Conservation (phyloP, 2,329 filamentous ascomycete species). For the Botrytis hyacinthi region DNA sequence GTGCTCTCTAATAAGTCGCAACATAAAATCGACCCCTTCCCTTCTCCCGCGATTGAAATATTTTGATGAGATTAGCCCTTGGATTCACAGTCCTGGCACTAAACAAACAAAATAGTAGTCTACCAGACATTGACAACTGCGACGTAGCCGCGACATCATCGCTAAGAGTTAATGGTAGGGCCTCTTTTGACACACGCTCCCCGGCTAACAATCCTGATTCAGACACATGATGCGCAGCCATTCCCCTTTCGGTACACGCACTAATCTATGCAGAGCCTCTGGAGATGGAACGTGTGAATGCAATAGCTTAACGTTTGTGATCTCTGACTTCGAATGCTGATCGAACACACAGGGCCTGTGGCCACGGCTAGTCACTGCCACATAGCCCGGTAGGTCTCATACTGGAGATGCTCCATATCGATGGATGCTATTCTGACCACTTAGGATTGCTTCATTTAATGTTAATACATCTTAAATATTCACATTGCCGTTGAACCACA, state of each 20-base stretch:
- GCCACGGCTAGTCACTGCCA: too few species aligned
- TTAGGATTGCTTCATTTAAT: neutral
- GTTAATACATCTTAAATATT: neutral
- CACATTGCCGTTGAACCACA: neutral
- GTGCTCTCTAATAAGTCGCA: neutral
- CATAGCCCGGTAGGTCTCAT: neutral
- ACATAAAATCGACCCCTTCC: neutral
- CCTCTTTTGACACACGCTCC: neutral
- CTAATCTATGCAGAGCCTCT: neutral
- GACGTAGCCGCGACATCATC: neutral
- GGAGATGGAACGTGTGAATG: neutral
- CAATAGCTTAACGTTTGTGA: neutral
- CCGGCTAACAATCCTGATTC: neutral
- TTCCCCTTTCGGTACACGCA: neutral
- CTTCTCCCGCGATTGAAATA: neutral
- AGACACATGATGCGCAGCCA: neutral
- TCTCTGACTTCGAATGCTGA: neutral
- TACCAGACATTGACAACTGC: neutral
- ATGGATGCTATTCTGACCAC: neutral
- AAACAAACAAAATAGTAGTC: neutral
- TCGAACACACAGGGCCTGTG: neutral
- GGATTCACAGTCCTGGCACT: neutral
- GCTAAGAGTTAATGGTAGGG: neutral
- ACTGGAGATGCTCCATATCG: neutral
- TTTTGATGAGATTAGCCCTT: neutral